Evolutionary conservation across 2,329 filamentous ascomycete genomes (phyloP).

Genomic region (Pyricularia pennisetigena): DNA sequence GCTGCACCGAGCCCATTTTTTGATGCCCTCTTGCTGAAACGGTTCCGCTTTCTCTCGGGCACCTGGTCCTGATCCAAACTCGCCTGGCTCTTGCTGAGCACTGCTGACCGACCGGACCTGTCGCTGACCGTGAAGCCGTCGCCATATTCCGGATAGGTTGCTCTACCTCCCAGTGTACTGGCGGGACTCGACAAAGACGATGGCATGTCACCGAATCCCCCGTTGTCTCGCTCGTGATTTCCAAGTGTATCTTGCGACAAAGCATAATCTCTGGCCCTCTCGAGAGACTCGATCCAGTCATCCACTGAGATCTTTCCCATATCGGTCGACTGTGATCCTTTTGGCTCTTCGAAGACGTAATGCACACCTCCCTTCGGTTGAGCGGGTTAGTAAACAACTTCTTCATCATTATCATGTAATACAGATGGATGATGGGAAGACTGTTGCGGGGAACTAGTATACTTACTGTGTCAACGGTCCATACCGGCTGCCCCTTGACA

Average conservation of each 20-base stretch:
- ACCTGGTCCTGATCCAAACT: conserved; percentile 36
- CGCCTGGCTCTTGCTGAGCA: conserved; percentile 46
- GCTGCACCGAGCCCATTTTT: conserved; percentile 89
- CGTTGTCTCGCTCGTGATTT: conserved; percentile 51
- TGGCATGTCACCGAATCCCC: conserved; percentile 56
- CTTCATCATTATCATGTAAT: background rate
- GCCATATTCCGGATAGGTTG: conserved; percentile 41
- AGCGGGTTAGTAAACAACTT: background rate
- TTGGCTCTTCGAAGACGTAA: conserved; percentile 89
- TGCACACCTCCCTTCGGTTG: conserved; percentile 69
- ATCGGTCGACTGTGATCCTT: conserved; percentile 52
- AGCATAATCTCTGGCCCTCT: conserved; percentile 78
- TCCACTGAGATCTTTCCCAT: conserved; percentile 61
- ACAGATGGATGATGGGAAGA: background rate
- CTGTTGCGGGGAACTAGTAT: conserved; percentile 5
- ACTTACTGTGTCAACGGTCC: conserved; percentile 90
- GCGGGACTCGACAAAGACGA: conserved; percentile 67
- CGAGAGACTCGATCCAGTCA: conserved; percentile 87
- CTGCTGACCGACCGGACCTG: conserved; percentile 42
- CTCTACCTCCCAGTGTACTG: conserved; percentile 56
- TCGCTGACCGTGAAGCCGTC: conserved; percentile 39
- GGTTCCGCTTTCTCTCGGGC: conserved; percentile 42
- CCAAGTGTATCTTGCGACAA: conserved; percentile 59
- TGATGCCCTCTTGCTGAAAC: conserved; percentile 87
- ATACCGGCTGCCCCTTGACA: conserved; percentile 77